Evolutionary conservation across 768 basidiomycete species (phyloP).

Genomic region (Termitomyces sp.): DNA sequence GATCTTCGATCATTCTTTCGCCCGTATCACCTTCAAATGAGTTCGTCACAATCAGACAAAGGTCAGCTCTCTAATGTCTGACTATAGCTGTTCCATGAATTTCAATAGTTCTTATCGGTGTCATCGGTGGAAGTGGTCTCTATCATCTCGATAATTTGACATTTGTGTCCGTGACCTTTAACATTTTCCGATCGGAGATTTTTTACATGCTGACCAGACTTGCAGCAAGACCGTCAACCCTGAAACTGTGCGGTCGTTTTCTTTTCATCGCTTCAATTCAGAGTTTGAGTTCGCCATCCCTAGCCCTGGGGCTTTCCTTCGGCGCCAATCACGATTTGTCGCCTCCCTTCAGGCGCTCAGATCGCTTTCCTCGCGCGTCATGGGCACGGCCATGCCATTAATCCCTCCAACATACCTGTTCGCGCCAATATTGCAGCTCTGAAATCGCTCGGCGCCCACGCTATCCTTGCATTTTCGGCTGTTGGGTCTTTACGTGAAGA

Average conservation of each 20-base stretch:
- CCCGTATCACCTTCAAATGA: not conserved
- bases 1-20: not conserved
- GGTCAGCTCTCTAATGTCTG: not conserved
- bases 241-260: conserved; percentile 56
- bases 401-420: conserved; percentile 75
- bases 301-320: conserved; percentile 94
- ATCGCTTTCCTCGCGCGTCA: conserved; percentile 93
- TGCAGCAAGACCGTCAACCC: conserved; percentile 70
- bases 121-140: conserved; percentile 89
- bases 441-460: conserved; percentile 86
- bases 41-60: conserved; percentile 5
- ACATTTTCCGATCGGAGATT: not conserved
- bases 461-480: conserved; percentile 90
- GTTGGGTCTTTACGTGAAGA: conserved; percentile 95
- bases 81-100: too few species aligned
- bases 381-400: conserved; percentile 72
- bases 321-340: conserved; percentile 86
- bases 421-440: conserved; percentile 95
- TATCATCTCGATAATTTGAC: conserved; percentile 93
- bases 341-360: conserved; percentile 74
- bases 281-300: not conserved
- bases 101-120: conserved; percentile 67
- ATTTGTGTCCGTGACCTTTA: conserved; percentile 66
- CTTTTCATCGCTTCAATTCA: not conserved
- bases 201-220: not conserved